These are phyloP conservation scores for sunflower (Helianthus annuus) DNA, from an alignment of 129 eudicot genomes.

Conservation along the genomic window HanXRQr2.0-SUNRISE NC_035437.2:36072882-36073381, in stretches of 20 bases:
- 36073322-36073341: conserved; percentile 67
- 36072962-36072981: conserved; percentile 67
- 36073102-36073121: conserved; percentile 41
- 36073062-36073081: conserved; percentile 33
- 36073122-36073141: conserved; percentile 59
- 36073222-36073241: conserved; percentile 66
- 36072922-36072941: conserved; percentile 82
- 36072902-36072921: conserved; percentile 61
- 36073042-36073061: conserved; percentile 44
- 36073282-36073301: conserved; percentile 76
- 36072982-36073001: conserved; percentile 71
- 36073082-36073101: conserved; percentile 52
- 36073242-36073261: conserved; percentile 63
- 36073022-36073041: conserved; percentile 80
- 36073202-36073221: conserved; percentile 82
- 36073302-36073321: conserved; percentile 72
- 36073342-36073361: conserved; percentile 70
- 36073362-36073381: conserved; percentile 61
- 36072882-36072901: conserved; percentile 56
- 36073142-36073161: conserved; percentile 72
- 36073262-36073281: conserved; percentile 80
- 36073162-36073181: conserved; percentile 79
- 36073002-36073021: conserved; percentile 82
- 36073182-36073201: conserved; percentile 70
- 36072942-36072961: conserved; percentile 44